Evolutionary conservation across 768 basidiomycete species (phyloP).

Genomic region (Sarcodon sp.): DNA sequence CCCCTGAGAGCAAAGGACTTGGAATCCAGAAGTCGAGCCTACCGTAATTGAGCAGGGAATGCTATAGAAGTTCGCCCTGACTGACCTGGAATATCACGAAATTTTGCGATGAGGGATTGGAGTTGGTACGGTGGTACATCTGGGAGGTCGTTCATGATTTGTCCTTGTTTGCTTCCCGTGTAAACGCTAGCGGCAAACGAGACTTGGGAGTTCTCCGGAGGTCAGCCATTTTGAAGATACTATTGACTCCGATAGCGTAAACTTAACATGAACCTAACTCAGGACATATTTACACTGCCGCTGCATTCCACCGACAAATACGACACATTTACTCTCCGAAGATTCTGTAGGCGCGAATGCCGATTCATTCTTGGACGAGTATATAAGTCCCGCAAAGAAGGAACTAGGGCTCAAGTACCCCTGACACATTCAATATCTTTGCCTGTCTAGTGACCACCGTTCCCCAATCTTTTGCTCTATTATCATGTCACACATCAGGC

Average conservation of each 20-base stretch:
- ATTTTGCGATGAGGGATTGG: conserved; percentile 28
- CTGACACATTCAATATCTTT: neutral
- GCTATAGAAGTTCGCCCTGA: neutral
- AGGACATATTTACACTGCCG: too few relatives aligned
- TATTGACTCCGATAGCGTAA: too few relatives aligned
- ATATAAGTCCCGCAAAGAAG: too few relatives aligned
- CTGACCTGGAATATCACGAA: conserved; percentile 11
- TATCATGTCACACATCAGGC: conserved; percentile 16
- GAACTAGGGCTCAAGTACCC: neutral
- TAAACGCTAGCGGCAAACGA: too few relatives aligned
- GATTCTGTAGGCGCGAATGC: too few relatives aligned
- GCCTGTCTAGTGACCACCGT: neutral
- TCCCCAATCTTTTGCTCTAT: neutral
- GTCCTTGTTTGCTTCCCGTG: too few relatives aligned
- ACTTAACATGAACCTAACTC: too few relatives aligned
- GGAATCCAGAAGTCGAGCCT: conserved; percentile 8
- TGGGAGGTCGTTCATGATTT: neutral
- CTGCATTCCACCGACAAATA: too few relatives aligned
- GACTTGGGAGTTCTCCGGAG: too few relatives aligned
- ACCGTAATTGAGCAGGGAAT: conserved; percentile 1
- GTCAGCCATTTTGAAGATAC: too few relatives aligned
- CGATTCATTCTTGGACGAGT: too few relatives aligned
- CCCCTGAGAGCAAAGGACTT: conserved; percentile 35
- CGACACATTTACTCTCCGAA: too few relatives aligned
- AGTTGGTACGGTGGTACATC: conserved; percentile 52